Base-by-base conservation (phyloP, 331 rosid genomes). In the Spiraea crenata region DNA sequence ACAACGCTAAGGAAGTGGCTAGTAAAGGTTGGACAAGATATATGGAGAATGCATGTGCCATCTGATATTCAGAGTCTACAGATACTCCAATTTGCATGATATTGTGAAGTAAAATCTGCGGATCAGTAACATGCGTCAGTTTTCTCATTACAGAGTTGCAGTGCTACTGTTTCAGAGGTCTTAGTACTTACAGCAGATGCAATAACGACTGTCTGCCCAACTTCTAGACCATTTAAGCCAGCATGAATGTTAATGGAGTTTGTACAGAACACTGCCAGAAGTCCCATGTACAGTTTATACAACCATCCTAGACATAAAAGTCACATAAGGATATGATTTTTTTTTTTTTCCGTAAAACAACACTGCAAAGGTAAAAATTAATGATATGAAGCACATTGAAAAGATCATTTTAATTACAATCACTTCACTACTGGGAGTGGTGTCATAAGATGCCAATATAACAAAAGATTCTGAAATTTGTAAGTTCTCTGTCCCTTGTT, bases 211-310 rank as follows among this genome's bases (percentile, higher is more conserved):
- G 99, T 93, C 82, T 91, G 96, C 52, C 99, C 99, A 80, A 87
- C 97, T 86, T 91, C 91, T 57, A 90, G 90, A 47, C 95, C 99
- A 68, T 87, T 91, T 73, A 87, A 13, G 68, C 95, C 96, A 76
- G 99, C 99, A 73, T 93, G 99, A 58, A 93, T 93, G 63, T 85
- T 87, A 71, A 93, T 89, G 44, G 97, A 93, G 81, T 93, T 93
- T 72, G 99, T 93, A 80, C 99, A 93, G 75, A 93, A 93, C 80
- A 93, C 92, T 4, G 88, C 91, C 86, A 93, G 76, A 69, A 93
- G 95, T 44, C 96, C 90, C 99, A 93, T 93, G 75, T 93, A 93
- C 62, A 93, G 79, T 87, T 93, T 93, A 73, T 93, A 93, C 14
- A 93, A 79, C 96, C 97, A 87, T 71, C 99, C 99, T 93, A 83